Evolutionary conservation across 129 eudicot genomes (phyloP), one percentile per base, ranked within the genome.

Genomic region (Calendula officinalis): DNA sequence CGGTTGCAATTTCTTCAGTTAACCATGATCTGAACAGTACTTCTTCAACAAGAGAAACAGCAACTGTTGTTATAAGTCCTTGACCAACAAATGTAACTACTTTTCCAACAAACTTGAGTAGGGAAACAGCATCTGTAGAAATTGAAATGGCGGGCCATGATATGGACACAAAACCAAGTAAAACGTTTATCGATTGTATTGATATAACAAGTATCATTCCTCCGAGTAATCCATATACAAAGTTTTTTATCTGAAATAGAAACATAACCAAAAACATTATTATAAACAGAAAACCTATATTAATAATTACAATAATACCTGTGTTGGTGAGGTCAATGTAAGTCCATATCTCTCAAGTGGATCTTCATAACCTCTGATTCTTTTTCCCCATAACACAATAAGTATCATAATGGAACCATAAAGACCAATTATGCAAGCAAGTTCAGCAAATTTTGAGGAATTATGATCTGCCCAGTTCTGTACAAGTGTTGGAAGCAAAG

Each of bases 11-110:
- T 81, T 91, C 98, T 62, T 85, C 84, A 27, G 82, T 69, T 74
- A 88, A 80, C 96, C 98, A 92, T 66, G 99, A 83, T 71, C 96
- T 83, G 65, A 92, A 92, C 41, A 92, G 79, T 59, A 85, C 67
- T 78, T 91, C 98, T 72, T 91, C 96, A 8, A 85, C 94, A 13
- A 75, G 45, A 50, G 94, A 76, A 70, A 92, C 70, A 30, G 72
- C 62, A 58, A 80, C 57, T 60, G 99, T 82, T 44, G 91, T 83
- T 68, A 80, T 54, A 64, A 83, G 54, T 62, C 89, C 98, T 80
- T 67, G 82, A 67, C 70, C 75, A 60, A 74, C 53, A 42, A 78
- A 45, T 17, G 53, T n/a, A 52, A 82, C 56, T 74, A 83, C 62
- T 50, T 60, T 11, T 7, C 88, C 88, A 43, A 54, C 67, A 15